Conservation (phyloP, 805 yeast genomes). For the Kodamaea sagamina region DNA sequence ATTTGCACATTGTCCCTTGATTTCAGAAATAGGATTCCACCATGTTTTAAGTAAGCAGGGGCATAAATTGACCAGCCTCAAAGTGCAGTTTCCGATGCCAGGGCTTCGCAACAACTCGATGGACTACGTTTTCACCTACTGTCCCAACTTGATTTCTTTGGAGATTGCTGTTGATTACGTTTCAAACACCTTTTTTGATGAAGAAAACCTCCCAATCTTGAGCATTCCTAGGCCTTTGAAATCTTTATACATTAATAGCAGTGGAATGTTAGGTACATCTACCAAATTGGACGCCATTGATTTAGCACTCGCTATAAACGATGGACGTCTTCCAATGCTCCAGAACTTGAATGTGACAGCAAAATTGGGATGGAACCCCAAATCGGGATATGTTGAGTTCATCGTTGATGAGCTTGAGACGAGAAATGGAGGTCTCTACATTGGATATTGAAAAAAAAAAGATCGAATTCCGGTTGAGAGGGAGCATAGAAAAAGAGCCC, state of each 20-base stretch:
- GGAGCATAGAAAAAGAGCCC: no score
- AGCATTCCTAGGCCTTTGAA: conserved; percentile 50
- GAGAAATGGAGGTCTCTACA: conserved; percentile 73
- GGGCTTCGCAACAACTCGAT: conserved; percentile 65
- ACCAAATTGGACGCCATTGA: conserved; percentile 86
- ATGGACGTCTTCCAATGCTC: conserved; percentile 70
- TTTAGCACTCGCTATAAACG: conserved; percentile 78
- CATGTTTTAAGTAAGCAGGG: conserved; percentile 67
- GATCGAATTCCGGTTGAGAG: no score
- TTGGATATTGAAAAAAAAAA: conserved; percentile 38
- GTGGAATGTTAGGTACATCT: conserved; percentile 84
- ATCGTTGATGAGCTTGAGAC: conserved; percentile 71
- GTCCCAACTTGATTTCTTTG: conserved; percentile 68
- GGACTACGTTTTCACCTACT: conserved; percentile 70
- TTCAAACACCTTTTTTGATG: conserved; percentile 44
- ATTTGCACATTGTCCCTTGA: conserved; percentile 83
- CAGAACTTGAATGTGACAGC: conserved; percentile 66
- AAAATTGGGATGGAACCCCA: conserved; percentile 82
- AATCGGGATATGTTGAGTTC: conserved; percentile 41
- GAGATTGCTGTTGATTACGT: conserved; percentile 81
- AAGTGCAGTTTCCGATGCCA: conserved; percentile 89
- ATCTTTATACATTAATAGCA: conserved; percentile 71
- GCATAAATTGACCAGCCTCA: conserved; percentile 56
- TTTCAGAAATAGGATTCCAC: conserved; percentile 66
- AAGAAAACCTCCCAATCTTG: conserved; percentile 27